Evolutionary conservation across 805 yeast genomes (phyloP).

Genomic region (Wickerhamiella kurtzmanii): DNA sequence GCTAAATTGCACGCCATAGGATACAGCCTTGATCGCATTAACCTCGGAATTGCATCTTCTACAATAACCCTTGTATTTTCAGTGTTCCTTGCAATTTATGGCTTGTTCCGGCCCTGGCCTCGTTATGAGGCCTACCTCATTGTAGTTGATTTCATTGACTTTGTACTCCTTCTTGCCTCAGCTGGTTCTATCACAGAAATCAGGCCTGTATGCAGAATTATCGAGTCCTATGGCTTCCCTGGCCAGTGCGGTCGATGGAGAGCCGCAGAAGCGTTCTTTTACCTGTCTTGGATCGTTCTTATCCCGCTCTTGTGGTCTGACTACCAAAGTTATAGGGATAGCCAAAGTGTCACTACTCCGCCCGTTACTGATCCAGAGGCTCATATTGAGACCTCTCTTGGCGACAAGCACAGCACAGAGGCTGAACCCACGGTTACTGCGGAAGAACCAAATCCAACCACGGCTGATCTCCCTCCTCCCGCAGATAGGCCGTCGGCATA

Average conservation of each 20-base stretch:
- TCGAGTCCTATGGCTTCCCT: background rate
- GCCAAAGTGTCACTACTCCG: too few species aligned
- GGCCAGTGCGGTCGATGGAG: constrained; percentile 12
- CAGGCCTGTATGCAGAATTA: too few species aligned
- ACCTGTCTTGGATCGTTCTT: constrained; percentile 14
- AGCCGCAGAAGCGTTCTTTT: constrained; percentile 15
- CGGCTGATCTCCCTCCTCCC: background rate
- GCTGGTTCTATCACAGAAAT: constrained; percentile 10
- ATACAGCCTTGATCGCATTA: constrained; percentile 9
- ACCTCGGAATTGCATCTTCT: constrained; percentile 14
- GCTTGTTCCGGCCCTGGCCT: constrained; percentile 5
- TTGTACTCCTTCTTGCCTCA: constrained; percentile 12
- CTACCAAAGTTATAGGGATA: too few species aligned
- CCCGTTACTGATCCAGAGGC: background rate
- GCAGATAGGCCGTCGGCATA: too few species aligned
- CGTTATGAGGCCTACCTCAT: constrained; percentile 1
- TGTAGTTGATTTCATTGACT: constrained; percentile 13
- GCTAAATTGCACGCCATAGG: constrained; percentile 24
- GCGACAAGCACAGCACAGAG: too few species aligned
- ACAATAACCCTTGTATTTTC: constrained; percentile 10
- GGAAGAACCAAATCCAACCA: background rate
- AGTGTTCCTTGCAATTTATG: constrained; percentile 4
- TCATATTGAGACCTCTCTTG: background rate
- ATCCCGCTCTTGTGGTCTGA: constrained; percentile 9
- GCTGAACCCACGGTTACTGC: too few species aligned